phyloP scores from a whole-genome alignment of 2,329 filamentous ascomycete genomes.

The Claviceps sp. region DNA sequence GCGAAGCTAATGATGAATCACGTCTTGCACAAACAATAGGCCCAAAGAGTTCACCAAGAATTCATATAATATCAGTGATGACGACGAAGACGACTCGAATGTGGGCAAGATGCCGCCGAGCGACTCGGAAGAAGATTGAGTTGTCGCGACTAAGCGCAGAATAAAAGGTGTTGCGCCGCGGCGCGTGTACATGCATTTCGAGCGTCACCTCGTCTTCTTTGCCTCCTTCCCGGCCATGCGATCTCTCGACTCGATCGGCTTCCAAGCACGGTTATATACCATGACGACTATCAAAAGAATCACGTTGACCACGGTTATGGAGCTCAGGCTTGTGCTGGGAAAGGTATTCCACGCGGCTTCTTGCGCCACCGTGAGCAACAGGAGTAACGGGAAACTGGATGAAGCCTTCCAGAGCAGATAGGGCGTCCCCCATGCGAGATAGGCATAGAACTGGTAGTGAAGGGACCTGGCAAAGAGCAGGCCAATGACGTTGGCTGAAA shows the following conservation, averaged over 20 bases:
- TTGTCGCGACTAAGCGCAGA: neutral
- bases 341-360: constrained; percentile 94
- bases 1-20: neutral
- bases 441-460: constrained; percentile 93
- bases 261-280: constrained; percentile 43
- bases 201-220: constrained; percentile 13
- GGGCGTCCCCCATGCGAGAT: constrained; percentile 79
- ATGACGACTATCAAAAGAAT: constrained; percentile 53
- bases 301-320: constrained; percentile 51
- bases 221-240: constrained; percentile 13
- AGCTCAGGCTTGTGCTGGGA: constrained; percentile 54
- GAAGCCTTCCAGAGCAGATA: constrained; percentile 74
- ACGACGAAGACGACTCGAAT: constrained; percentile 65
- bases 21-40: constrained; percentile 32
- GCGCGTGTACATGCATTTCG: neutral
- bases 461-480: constrained; percentile 77
- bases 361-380: constrained; percentile 60
- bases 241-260: constrained; percentile 1
- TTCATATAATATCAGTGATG: constrained; percentile 47
- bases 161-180: no score
- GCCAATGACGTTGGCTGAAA: constrained; percentile 65
- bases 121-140: constrained; percentile 57
- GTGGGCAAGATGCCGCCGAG: constrained; percentile 77
- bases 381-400: constrained; percentile 52
- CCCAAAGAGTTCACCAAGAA: constrained; percentile 66